phyloP scores from a whole-genome alignment of 1,284 basidiomycete genomes.

The Mrakiaceae sp. region DNA sequence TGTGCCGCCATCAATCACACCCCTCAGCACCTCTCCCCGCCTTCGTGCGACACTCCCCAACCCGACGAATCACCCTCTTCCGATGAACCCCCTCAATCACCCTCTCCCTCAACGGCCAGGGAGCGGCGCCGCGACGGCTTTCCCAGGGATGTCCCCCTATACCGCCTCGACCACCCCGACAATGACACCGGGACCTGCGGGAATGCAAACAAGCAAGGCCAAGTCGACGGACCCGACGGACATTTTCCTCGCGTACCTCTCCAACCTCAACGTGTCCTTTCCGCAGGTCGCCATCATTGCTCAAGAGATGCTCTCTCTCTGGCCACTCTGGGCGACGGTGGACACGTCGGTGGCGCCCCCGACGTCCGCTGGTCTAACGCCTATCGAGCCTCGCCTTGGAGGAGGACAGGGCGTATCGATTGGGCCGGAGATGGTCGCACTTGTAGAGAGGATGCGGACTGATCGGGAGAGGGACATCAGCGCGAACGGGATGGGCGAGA shows the following conservation, averaged over 20 bases:
- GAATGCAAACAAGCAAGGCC: neutral
- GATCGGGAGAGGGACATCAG: neutral
- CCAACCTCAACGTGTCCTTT: slow-evolving; percentile 13
- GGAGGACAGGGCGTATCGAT: neutral
- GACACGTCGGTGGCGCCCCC: neutral
- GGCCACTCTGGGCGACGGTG: slow-evolving; percentile 17
- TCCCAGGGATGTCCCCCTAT: no score
- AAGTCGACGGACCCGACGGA: neutral
- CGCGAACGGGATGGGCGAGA: neutral
- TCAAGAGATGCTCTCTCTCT: slow-evolving; percentile 16
- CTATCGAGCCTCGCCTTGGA: neutral
- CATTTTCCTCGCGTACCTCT: slow-evolving; percentile 4
- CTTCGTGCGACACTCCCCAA: neutral
- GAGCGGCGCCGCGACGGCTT: no score
- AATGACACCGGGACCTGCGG: no score
- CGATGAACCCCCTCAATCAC: slow-evolving; percentile 9
- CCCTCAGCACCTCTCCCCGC: neutral
- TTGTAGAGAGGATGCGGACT: slow-evolving; percentile 10
- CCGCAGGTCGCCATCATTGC: slow-evolving; percentile 6
- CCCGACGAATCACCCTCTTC: slow-evolving; percentile 5
- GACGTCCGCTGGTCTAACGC: neutral
- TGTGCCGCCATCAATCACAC: neutral
- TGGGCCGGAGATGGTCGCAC: slow-evolving; percentile 9
- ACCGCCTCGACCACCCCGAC: no score
- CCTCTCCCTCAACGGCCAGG: no score